Evolutionary conservation across 2,329 filamentous ascomycete genomes (phyloP), one percentile per base, ranked within the genome.

Genomic region (Fragosphaeria purpurea): DNA sequence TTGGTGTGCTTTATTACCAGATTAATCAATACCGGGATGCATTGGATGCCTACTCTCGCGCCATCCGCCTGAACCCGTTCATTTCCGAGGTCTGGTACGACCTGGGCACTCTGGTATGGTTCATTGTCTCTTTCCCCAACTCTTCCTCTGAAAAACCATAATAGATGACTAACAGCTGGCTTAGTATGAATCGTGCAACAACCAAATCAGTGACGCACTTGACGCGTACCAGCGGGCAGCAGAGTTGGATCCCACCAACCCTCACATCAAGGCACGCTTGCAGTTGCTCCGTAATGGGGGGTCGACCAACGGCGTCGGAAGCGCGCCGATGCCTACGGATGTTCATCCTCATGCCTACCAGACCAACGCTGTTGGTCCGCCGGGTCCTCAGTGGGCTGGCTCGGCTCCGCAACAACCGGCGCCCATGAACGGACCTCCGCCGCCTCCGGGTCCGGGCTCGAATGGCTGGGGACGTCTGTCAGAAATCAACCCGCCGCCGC

Each of bases 81-180:
- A 97, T 98, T 57, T 96, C 90, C 2, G 93, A 98, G 67, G 93
- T 98, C 47, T 98, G 93, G 93, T 98, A 97, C 67, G 93, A 98
- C 67, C 74, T 98, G 40, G 93, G 93, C 55, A 98, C 93, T 60
- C 64, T 98, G 74, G 22, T 22, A 22, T 22, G 22, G 22, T 22
- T 22, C 22, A 22, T 22, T 22, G 22, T 22, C 39, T 48, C 12
- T 41, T 7, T 11, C 34, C 13, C 34, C 61, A 51, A 52, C 55
- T 50, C 8, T 6, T 37, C 8, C 13, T 5, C 7, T 6, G 9
- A 31, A 32, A 8, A 34, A 47, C 22, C 22, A 7, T 10, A 12
- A 38, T 31, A n/a, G 2, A 7, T 32, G 12, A 22, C 50, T 42
- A 39, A 41, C 48, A 94, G 85, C 22, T 22, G 22, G 22, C 22